Percentiles rank a stretch among this genome's conserved stretches.
Evolutionary conservation across 805 yeast genomes (phyloP).

Genomic region (Grigorovia humatica): DNA sequence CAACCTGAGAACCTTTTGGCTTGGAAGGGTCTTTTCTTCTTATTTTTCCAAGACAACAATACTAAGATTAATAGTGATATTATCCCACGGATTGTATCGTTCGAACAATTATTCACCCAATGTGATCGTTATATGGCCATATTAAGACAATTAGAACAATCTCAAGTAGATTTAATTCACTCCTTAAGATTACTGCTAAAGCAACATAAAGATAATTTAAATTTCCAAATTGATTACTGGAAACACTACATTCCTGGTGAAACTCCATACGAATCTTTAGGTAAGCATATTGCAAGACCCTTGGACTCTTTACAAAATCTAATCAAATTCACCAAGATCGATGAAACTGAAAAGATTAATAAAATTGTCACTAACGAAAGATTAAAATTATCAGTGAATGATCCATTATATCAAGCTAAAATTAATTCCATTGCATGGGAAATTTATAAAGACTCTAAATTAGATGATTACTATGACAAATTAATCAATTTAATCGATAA

Average conservation of each 20-base stretch:
- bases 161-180: conserved; percentile 39
- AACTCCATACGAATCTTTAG: conserved; percentile 42
- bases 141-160: conserved; percentile 33
- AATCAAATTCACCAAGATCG: conserved; percentile 30
- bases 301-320: conserved; percentile 36
- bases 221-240: conserved; percentile 36
- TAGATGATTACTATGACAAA: conserved; percentile 44
- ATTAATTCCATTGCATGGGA: conserved; percentile 35
- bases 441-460: conserved; percentile 38
- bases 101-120: conserved; percentile 34
- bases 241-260: conserved; percentile 47
- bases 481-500: conserved; percentile 52
- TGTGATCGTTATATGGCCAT: conserved; percentile 36
- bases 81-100: conserved; percentile 31
- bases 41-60: conserved; percentile 27
- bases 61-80: not conserved
- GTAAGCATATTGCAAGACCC: conserved; percentile 37
- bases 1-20: conserved; percentile 48
- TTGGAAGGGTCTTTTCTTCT: conserved; percentile 70
- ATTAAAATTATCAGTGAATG: conserved; percentile 36
- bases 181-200: conserved; percentile 39
- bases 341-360: conserved; percentile 36
- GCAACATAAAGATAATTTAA: conserved; percentile 25
- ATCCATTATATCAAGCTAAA: conserved; percentile 33
- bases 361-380: conserved; percentile 36